Evolutionary conservation across 1,284 basidiomycete genomes (phyloP).

Genomic region (Pseudozyma pruni): DNA sequence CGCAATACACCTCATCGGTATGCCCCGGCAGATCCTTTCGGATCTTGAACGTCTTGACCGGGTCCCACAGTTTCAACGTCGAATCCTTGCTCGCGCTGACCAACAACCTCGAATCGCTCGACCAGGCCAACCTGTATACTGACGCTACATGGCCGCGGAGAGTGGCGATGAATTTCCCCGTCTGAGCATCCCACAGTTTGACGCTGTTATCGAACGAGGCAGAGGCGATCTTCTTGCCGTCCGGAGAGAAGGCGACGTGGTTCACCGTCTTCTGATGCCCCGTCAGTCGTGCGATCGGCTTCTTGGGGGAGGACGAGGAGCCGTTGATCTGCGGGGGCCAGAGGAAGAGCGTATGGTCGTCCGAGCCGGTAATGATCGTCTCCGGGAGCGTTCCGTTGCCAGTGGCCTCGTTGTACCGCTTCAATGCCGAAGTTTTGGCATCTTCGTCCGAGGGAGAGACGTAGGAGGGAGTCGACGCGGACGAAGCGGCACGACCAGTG

Average conservation of each 20-base stretch:
- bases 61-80: constrained; percentile 74
- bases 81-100: constrained; percentile 95
- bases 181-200: constrained; percentile 82
- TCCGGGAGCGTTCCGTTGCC: constrained; percentile 76
- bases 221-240: constrained; percentile 88
- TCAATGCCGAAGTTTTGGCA: constrained; percentile 63
- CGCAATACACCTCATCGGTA: constrained; percentile 97
- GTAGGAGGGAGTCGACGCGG: constrained; percentile 20
- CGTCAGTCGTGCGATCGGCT: constrained; percentile 86
- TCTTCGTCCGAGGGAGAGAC: constrained; percentile 29
- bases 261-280: constrained; percentile 96
- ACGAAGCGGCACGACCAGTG: constrained; percentile 67
- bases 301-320: constrained; percentile 72
- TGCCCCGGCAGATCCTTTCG: constrained; percentile 93
- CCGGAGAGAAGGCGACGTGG: constrained; percentile 94
- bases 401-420: constrained; percentile 78
- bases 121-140: constrained; percentile 95
- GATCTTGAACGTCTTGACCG: constrained; percentile 74
- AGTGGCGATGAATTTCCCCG: constrained; percentile 80
- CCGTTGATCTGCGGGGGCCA: constrained; percentile 63
- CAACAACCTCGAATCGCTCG: constrained; percentile 88
- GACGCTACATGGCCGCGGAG: constrained; percentile 92
- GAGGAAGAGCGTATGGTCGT: constrained; percentile 79
- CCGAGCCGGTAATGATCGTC: constrained; percentile 87
- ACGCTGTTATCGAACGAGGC: constrained; percentile 92